Evolutionary conservation across 129 eudicot genomes (phyloP).

Genomic region (Tagetes erecta): DNA sequence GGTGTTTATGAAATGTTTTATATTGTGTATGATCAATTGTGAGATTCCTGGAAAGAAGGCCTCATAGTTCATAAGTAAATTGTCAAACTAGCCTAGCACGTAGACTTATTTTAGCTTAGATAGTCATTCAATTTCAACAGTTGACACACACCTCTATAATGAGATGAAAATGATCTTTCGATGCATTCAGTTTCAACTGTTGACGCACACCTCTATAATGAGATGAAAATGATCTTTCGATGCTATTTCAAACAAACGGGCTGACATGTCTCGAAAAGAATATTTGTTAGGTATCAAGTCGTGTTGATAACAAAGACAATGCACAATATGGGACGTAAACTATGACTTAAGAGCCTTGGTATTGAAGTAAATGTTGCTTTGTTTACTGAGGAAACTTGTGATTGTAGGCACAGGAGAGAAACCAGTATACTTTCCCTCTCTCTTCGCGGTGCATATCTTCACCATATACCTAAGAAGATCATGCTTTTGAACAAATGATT

Average conservation of each 20-base stretch:
- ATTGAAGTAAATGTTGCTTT: slow-evolving; percentile 58
- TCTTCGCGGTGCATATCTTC: slow-evolving; percentile 66
- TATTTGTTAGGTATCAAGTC: background rate
- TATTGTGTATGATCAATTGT: no score
- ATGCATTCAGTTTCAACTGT: background rate
- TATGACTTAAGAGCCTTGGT: slow-evolving; percentile 31
- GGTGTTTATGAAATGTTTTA: no score
- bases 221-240: background rate
- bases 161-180: no score
- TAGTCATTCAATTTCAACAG: background rate
- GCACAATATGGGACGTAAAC: background rate
- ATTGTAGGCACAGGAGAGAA: slow-evolving; percentile 57
- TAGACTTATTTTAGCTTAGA: background rate
- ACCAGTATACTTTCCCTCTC: slow-evolving; percentile 53
- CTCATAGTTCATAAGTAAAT: no score
- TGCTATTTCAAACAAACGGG: background rate
- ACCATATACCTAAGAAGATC: slow-evolving; percentile 59
- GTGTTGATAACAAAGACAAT: slow-evolving; percentile 8
- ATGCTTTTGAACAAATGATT: slow-evolving; percentile 58
- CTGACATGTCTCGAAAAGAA: background rate
- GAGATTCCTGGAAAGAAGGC: no score
- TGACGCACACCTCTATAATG: background rate
- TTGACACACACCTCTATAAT: background rate
- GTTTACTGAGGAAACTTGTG: slow-evolving; percentile 44
- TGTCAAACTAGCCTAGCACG: background rate